A percentile compares a stretch with the other conserved stretches of the same genome.
Conservation (phyloP, 495 filamentous ascomycete genomes). For the Entonaema liquescens region DNA sequence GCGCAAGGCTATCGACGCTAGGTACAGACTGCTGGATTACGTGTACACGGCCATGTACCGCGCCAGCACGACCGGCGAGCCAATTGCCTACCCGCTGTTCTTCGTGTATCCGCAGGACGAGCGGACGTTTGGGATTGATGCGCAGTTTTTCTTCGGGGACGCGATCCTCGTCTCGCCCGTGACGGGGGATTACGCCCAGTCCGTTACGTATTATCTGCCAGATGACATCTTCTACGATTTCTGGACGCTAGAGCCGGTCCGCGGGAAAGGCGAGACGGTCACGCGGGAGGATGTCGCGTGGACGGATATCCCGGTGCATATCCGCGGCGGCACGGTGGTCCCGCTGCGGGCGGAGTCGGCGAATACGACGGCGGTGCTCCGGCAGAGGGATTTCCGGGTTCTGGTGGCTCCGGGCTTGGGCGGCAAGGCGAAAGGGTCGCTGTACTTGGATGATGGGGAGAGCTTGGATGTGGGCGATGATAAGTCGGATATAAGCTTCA, state of each 20-base stretch:
- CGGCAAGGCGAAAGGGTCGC: slow-evolving; percentile 49
- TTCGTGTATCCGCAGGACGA: slow-evolving; percentile 74
- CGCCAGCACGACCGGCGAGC: slow-evolving; percentile 68
- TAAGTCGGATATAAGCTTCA: slow-evolving; percentile 57
- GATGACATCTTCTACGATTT: slow-evolving; percentile 81
- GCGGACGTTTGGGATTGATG: slow-evolving; percentile 66
- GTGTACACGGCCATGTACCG: slow-evolving; percentile 72
- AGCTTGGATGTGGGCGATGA: slow-evolving; percentile 59
- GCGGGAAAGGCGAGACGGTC: slow-evolving; percentile 60
- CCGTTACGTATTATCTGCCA: slow-evolving; percentile 77
- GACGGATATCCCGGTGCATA: slow-evolving; percentile 77
- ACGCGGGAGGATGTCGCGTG: slow-evolving; percentile 62
- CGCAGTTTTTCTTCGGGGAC: slow-evolving; percentile 79
- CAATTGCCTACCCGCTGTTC: slow-evolving; percentile 72
- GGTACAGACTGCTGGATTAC: slow-evolving; percentile 75
- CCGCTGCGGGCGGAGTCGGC: slow-evolving; percentile 68
- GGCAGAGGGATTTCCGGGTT: slow-evolving; percentile 72
- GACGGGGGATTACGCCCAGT: slow-evolving; percentile 65
- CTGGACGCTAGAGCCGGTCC: slow-evolving; percentile 66
- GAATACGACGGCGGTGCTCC: slow-evolving; percentile 74
- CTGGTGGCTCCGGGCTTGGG: slow-evolving; percentile 67
- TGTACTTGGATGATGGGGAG: slow-evolving; percentile 71
- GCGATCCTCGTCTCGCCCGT: slow-evolving; percentile 76
- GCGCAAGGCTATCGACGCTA: slow-evolving; percentile 71
- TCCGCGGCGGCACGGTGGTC: slow-evolving; percentile 73